phyloP scores from a whole-genome alignment of 163 green algal genomes.

The Chlorella variabilis region DNA sequence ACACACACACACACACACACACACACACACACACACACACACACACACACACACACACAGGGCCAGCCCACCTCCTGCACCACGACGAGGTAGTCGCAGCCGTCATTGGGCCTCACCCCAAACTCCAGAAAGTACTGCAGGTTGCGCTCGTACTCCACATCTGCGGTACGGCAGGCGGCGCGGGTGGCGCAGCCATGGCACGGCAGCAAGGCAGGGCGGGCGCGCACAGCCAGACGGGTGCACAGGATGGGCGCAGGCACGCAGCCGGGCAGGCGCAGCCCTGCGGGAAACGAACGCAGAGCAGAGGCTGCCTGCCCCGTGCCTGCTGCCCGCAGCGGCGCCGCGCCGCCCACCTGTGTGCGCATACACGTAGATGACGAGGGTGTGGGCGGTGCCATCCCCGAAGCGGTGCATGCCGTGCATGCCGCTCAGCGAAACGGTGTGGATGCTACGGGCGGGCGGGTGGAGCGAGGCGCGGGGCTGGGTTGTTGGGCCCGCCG shows the following conservation, averaged over 20 bases:
- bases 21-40: no score
- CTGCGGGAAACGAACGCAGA: no score
- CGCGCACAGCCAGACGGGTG: no score
- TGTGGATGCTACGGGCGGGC: constrained; percentile 1
- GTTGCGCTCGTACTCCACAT: constrained; percentile 56
- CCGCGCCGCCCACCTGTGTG: constrained; percentile 22
- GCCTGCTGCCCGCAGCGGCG: no score
- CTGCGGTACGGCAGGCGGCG: neutral
- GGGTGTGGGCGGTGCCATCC: constrained; percentile 25
- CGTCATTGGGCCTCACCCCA: constrained; percentile 45
- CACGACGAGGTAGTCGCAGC: constrained; percentile 55
- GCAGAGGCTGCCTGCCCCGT: no score
- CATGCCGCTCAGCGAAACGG: neutral
- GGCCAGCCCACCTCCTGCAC: constrained; percentile 29
- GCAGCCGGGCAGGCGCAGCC: no score
- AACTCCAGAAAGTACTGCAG: constrained; percentile 55
- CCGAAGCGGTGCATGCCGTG: constrained; percentile 21
- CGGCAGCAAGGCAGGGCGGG: no score
- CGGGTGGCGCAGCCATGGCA: neutral
- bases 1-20: no score
- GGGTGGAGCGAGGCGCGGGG: no score
- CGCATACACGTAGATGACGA: constrained; percentile 60
- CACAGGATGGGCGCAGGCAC: no score
- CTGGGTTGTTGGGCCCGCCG: no score
- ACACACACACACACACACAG: no score